Evolutionary conservation across 345 rosid genomes (phyloP).

Genomic region (Citrus cavaleriei): DNA sequence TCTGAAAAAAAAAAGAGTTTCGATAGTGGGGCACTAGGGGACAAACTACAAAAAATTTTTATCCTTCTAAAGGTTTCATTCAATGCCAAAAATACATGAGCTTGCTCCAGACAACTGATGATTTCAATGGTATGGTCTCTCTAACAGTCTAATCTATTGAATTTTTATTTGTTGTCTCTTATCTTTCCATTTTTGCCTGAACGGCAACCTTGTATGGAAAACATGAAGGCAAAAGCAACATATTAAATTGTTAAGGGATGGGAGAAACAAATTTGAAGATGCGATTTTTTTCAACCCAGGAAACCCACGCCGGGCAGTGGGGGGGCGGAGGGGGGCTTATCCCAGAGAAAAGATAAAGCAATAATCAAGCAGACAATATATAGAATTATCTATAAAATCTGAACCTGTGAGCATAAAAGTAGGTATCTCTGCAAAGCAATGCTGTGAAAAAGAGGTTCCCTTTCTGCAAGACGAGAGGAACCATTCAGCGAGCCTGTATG

Average conservation of each 20-base stretch:
- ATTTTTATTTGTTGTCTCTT: neutral
- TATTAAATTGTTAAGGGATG: neutral
- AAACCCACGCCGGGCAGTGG: no score
- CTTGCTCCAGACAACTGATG: neutral
- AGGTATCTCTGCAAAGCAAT: conserved; percentile 80
- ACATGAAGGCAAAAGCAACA: neutral
- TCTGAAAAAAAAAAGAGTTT: neutral
- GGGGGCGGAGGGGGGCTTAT: no score
- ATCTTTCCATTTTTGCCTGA: neutral
- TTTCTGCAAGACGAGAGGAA: conserved; percentile 23
- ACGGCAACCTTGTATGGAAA: neutral
- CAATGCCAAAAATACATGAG: neutral
- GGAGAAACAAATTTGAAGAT: neutral
- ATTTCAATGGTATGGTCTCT: neutral
- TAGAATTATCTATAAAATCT: conserved; percentile 1
- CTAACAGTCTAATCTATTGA: neutral
- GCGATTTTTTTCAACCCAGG: neutral
- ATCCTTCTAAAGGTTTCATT: neutral
- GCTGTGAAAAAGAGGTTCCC: conserved; percentile 63
- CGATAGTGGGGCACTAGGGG: neutral
- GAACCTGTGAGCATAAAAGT: conserved; percentile 81
- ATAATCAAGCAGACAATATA: neutral
- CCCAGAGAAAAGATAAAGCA: neutral
- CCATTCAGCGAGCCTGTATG: conserved; percentile 26
- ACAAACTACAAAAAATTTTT: neutral